Evolutionary conservation across 1,139 yeast genomes (phyloP).

Genomic region (Geotrichum klebahnii): DNA sequence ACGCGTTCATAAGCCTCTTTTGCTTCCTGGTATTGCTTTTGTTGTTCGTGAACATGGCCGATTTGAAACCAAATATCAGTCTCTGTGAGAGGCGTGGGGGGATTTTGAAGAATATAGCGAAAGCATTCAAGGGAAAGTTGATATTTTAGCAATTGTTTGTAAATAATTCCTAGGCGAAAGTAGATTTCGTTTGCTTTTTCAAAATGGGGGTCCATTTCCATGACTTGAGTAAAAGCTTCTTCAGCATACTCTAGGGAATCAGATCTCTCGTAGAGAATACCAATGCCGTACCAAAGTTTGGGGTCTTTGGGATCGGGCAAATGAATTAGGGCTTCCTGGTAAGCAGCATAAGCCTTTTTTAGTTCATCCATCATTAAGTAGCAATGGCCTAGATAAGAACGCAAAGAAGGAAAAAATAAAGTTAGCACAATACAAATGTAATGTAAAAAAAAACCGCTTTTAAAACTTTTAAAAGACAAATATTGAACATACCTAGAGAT

Average conservation of each 20-base stretch:
- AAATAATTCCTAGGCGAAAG: constrained; percentile 93
- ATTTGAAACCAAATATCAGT: constrained; percentile 98
- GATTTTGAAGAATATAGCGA: constrained; percentile 81
- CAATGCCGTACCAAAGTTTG: constrained; percentile 97
- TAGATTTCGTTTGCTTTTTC: constrained; percentile 96
- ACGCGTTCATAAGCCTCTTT: constrained; percentile 94
- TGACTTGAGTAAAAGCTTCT: constrained; percentile 93
- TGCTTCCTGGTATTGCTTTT: constrained; percentile 86
- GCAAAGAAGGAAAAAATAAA: neutral
- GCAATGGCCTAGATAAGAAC: constrained; percentile 66
- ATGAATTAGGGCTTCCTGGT: constrained; percentile 90
- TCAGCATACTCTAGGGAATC: constrained; percentile 96
- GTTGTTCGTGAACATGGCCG: constrained; percentile 92
- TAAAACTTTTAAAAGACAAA: no score
- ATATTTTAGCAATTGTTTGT: constrained; percentile 88
- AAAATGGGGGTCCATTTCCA: constrained; percentile 91
- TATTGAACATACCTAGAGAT: constrained; percentile 44
- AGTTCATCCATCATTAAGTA: constrained; percentile 93
- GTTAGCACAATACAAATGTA: neutral
- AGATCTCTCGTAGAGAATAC: constrained; percentile 89
- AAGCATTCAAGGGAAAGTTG: constrained; percentile 88
- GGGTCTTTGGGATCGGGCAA: constrained; percentile 93
- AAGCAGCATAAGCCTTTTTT: constrained; percentile 92
- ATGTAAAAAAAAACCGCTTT: neutral
- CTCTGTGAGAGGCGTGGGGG: constrained; percentile 93